Base-by-base conservation (phyloP, 2,329 filamentous ascomycete species). In the Colletotrichum viniferum region DNA sequence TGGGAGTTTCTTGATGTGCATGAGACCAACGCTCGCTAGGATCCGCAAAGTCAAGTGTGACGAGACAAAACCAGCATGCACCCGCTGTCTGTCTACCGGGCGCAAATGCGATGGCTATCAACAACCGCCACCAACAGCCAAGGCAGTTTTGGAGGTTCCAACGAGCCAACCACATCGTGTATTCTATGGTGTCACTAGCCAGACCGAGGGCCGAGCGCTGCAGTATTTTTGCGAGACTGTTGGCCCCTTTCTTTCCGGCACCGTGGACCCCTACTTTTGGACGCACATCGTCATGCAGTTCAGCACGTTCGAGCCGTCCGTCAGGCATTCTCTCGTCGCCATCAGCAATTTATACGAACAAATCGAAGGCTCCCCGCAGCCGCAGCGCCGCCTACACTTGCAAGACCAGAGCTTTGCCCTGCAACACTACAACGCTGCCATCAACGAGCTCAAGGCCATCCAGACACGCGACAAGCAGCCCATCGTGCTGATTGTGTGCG, bases 31-130 rank as follows among this genome's bases (percentile, higher is more conserved):
- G 8, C 18, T 62, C 18, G 3, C 26, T 69, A 90, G 89, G 81
- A 86, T 89, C 61, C 87, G 89, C 66, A 88, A 89, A 73, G 86
- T 91, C 68, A 91, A 91, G 80, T 92, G 90, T 79, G 90, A 90
- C 76, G 90, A 91, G 81, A 82, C 81, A n/a, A 90, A 88, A 70
- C 90, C 90, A 2, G 82, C 81, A 43, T 92, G 90, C 78, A 81
- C 86, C 34, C 87, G 88, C 67, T 92, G 90, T 78, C 85, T 86
- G 26, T 88, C 86, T 67, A 91, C 90, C 2, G 89, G 90, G n/a
- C 86, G 90, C 61, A 87, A 86, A 78, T 92, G 90, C 79, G 90
- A 92, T 78, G 90, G 90, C 72, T 91, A 92, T 73, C 80, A 68
- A 8, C 77, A 81, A 72, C 26, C 55, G 14, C 52, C 62, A 60